phyloP scores from a whole-genome alignment of 2,329 filamentous ascomycete genomes.

The Alternaria triticimaculans region DNA sequence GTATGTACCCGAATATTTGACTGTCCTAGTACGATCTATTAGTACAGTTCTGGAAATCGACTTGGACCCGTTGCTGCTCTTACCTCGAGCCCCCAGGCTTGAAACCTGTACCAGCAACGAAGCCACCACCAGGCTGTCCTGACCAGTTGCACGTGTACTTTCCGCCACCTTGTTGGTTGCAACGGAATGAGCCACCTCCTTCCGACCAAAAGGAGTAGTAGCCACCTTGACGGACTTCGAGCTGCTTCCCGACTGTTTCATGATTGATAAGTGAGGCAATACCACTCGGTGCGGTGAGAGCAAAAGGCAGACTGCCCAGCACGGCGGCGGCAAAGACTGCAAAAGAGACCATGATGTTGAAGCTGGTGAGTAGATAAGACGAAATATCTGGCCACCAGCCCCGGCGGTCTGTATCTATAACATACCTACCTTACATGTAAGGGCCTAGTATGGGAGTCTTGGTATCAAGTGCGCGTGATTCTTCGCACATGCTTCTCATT shows the following conservation, averaged over 20 bases:
- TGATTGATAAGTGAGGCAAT: slow-evolving; percentile 4
- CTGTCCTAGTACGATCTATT: slow-evolving; percentile 8
- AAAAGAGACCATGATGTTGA: slow-evolving; percentile 6
- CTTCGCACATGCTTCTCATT: not conserved
- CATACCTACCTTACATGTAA: not conserved
- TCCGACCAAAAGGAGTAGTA: slow-evolving; percentile 69
- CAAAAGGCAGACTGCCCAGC: not conserved
- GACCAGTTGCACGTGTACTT: slow-evolving; percentile 32
- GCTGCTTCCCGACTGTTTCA: slow-evolving; percentile 15
- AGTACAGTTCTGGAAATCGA: not conserved
- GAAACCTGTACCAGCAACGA: slow-evolving; percentile 39
- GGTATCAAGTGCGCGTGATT: not conserved
- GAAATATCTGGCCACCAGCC: not conserved
- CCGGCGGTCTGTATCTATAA: not conserved
- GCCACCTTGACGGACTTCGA: slow-evolving; percentile 18
- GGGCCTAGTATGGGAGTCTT: not conserved
- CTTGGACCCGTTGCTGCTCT: slow-evolving; percentile 49
- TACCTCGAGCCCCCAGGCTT: slow-evolving; percentile 44
- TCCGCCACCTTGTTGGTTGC: slow-evolving; percentile 29
- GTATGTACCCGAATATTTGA: slow-evolving; percentile 31
- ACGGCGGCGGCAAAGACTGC: not conserved
- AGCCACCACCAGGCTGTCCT: slow-evolving; percentile 14
- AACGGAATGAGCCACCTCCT: slow-evolving; percentile 41
- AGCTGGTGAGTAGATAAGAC: not conserved
- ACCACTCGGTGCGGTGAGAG: slow-evolving; percentile 3